Base-by-base conservation (phyloP, 345 rosid genomes). In the Cardamine chenopodiifolia region DNA sequence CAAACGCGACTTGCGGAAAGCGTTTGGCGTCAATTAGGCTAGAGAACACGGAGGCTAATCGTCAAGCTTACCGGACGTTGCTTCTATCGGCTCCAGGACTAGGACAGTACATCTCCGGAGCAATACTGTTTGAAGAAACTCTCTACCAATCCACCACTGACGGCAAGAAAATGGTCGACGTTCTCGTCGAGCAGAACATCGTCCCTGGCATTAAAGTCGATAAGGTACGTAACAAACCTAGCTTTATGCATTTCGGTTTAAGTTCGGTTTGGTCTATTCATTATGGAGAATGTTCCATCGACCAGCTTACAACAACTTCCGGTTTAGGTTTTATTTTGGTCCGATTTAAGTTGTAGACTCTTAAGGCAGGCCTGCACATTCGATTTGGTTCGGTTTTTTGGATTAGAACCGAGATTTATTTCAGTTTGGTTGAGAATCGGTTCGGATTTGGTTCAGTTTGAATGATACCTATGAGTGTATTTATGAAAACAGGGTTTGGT, bases 141-240 rank as follows among this genome's bases (percentile, higher is more conserved):
- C 93, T 94, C 15, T 94, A 91, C 84, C 98, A 94, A 50, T 89
- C 97, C 60, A 91, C 98, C 60, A 42, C 28, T 7, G 95, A 89
- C 6, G 98, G 97, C 25, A 87, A 81, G 78, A 93, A 91, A 87
- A 93, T 94, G 69, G 98, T 91, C 2, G 95, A 94, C 68, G 91
- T 91, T 31, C 97, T 94, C 17, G 83, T 84, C 26, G 87, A 88
- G 78, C 98, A 94, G 68, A 88, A 85, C 62, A 89, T 94, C 47
- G 97, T 94, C 74, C 98, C 97, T 5, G 98, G 98, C 66, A 93
- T 93, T 85, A 93, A 93, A 80, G 96, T 89, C 47, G 98, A 91
- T 81, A 94, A 94, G 97, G 98, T 93, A 79, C n/a, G 26, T 72
- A 84, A 23, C 2, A 81, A 92, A 89, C 89, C 70, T 78, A 93